Conservation (phyloP, 1,139 yeast species). For the Saccharomyces hybrid region DNA sequence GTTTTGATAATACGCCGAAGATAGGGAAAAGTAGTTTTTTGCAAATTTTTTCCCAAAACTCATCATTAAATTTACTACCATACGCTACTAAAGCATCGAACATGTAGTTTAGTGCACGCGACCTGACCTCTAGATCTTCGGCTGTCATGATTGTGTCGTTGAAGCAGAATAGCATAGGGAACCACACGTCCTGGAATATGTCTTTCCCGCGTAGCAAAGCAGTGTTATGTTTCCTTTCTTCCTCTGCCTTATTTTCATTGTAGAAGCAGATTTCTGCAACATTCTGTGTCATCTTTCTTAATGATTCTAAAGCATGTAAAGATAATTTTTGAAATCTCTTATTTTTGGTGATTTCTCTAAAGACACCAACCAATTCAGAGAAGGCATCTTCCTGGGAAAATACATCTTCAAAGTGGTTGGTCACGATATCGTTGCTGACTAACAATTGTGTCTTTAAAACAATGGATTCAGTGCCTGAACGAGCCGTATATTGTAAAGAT, state of each 20-base stretch:
- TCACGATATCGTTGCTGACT: conserved; percentile 50
- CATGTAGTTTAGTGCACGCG: conserved; percentile 73
- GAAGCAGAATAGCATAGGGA: conserved; percentile 77
- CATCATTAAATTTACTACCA: conserved; percentile 65
- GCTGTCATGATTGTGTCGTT: conserved; percentile 90
- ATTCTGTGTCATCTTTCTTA: conserved; percentile 54
- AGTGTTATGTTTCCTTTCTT: conserved; percentile 43
- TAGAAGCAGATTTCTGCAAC: conserved; percentile 40
- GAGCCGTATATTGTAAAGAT: conserved; percentile 44
- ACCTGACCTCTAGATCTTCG: conserved; percentile 87
- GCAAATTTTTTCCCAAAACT: conserved; percentile 80
- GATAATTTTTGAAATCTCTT: conserved; percentile 74
- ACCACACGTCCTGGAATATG: conserved; percentile 38
- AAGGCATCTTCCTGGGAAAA: conserved; percentile 65
- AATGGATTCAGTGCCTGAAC: conserved; percentile 40
- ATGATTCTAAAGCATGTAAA: conserved; percentile 68
- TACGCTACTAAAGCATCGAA: conserved; percentile 74
- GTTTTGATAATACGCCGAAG: conserved; percentile 67
- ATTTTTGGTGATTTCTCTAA: conserved; percentile 78
- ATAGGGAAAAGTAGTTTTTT: conserved; percentile 79
- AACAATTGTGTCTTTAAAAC: conserved; percentile 58
- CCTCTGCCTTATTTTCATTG: conserved; percentile 41
- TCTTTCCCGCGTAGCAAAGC: conserved; percentile 32
- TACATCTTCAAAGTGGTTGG: conserved; percentile 55
- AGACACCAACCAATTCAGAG: conserved; percentile 63